Conservation (phyloP, 176 grass and related monocot species). For the Coix lacrymajobi region DNA sequence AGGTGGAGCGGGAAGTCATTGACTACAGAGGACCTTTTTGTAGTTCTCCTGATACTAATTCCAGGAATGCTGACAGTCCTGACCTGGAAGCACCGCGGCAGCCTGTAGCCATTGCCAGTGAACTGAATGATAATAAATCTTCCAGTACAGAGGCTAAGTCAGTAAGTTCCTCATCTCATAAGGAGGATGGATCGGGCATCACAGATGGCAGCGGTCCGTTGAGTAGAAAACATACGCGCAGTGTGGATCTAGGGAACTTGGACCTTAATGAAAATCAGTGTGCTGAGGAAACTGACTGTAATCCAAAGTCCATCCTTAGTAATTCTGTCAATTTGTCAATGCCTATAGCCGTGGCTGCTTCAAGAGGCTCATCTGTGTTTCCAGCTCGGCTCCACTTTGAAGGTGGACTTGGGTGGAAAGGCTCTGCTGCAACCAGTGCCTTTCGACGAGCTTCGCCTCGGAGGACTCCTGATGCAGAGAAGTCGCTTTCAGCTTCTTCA, state of each 20-base stretch:
- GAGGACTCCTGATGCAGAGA: constrained; percentile 39
- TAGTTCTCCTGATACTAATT: constrained; percentile 66
- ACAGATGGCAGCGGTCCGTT: constrained; percentile 49
- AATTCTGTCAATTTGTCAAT: constrained; percentile 48
- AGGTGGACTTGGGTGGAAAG: constrained; percentile 69
- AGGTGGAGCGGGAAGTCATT: constrained; percentile 66
- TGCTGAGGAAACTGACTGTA: constrained; percentile 34
- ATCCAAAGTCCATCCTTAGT: constrained; percentile 27
- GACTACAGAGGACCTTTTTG: constrained; percentile 74
- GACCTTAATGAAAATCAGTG: constrained; percentile 62
- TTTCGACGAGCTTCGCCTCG: constrained; percentile 51
- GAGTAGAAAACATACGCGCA: constrained; percentile 32
- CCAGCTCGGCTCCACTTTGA: constrained; percentile 54
- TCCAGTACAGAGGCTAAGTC: constrained; percentile 35
- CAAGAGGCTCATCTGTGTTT: constrained; percentile 51
- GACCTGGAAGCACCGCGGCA: constrained; percentile 32
- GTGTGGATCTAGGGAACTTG: constrained; percentile 26
- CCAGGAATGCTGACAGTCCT: constrained; percentile 32
- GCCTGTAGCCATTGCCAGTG: constrained; percentile 10
- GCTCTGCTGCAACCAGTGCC: constrained; percentile 78
- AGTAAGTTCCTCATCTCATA: constrained; percentile 48
- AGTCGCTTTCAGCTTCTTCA: constrained; percentile 29
- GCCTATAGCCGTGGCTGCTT: constrained; percentile 63
- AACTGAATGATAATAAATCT: constrained; percentile 35
- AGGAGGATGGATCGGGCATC: constrained; percentile 59